Conservation (phyloP, 768 basidiomycete genomes). For the Asterophora lycoperdoides region DNA sequence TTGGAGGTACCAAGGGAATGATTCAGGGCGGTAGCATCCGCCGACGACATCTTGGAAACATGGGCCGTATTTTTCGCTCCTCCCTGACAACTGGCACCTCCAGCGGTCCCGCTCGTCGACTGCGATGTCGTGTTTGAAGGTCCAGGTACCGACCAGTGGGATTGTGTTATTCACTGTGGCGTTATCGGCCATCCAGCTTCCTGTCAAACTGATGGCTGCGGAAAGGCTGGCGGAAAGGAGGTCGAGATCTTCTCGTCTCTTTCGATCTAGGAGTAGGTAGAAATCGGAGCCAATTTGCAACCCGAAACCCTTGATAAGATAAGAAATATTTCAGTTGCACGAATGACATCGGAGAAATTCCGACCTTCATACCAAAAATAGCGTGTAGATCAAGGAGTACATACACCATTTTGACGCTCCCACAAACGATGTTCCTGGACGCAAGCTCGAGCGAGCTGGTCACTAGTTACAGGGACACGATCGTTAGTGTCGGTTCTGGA, state of each 20-base stretch:
- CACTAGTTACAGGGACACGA: constrained; percentile 34
- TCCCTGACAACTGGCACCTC: too few relatives aligned
- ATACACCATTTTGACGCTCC: constrained; percentile 88
- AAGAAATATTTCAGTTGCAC: background rate
- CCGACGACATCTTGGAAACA: constrained; percentile 32
- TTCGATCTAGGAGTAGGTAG: constrained; percentile 65
- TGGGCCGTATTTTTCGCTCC: too few relatives aligned
- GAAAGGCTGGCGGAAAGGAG: constrained; percentile 48
- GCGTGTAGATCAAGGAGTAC: constrained; percentile 79
- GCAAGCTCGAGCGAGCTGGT: constrained; percentile 81
- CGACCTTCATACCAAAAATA: constrained; percentile 51
- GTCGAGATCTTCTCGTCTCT: constrained; percentile 48
- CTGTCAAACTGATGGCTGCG: constrained; percentile 50
- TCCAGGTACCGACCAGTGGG: constrained; percentile 59
- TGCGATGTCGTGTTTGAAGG: constrained; percentile 52
- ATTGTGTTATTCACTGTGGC: constrained; percentile 36
- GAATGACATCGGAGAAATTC: background rate
- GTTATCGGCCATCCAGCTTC: constrained; percentile 68
- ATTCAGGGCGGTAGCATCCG: constrained; percentile 68
- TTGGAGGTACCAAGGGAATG: constrained; percentile 74
- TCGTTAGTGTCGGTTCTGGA: constrained; percentile 4
- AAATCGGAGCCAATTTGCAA: constrained; percentile 82
- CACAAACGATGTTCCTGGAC: constrained; percentile 81
- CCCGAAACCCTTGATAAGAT: constrained; percentile 57
- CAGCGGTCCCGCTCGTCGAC: constrained; percentile 32